These are phyloP conservation scores for Arachis hypogaea DNA, from an alignment of 306 rosid genomes.

Conservation along the genomic window DNA sequence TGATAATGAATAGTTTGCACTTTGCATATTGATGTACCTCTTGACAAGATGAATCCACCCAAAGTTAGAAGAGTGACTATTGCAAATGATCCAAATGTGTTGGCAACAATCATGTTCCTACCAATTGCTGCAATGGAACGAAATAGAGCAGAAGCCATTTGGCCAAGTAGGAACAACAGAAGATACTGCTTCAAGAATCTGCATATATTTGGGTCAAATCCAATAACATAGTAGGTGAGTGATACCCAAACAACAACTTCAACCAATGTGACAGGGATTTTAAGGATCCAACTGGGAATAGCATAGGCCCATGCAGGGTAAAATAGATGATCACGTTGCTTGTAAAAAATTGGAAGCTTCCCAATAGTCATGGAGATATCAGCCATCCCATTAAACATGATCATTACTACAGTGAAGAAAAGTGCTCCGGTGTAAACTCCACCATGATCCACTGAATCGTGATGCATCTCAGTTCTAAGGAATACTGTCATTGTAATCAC, in stretches of 20 bases:
- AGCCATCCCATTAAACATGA: conserved; percentile 52
- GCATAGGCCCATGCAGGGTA: conserved; percentile 74
- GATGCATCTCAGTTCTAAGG: conserved; percentile 51
- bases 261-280: conserved; percentile 53
- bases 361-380: conserved; percentile 66
- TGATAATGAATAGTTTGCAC: no score
- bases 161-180: conserved; percentile 53
- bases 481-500: conserved; percentile 42
- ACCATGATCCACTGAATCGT: conserved; percentile 37
- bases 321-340: conserved; percentile 67
- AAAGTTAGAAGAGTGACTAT: conserved; percentile 50
- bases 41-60: conserved; percentile 73
- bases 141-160: conserved; percentile 70
- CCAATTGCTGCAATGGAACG: conserved; percentile 55
- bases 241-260: conserved; percentile 68
- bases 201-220: conserved; percentile 61
- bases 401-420: conserved; percentile 36
- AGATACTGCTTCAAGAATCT: conserved; percentile 67
- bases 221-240: conserved; percentile 64
- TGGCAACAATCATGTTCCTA: conserved; percentile 58
- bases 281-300: conserved; percentile 67
- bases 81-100: conserved; percentile 64
- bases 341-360: conserved; percentile 72
- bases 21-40: conserved; percentile 45
- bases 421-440: conserved; percentile 49